Evolutionary conservation across 805 yeast genomes (phyloP).

Genomic region (Saccharomycopsis sp.): DNA sequence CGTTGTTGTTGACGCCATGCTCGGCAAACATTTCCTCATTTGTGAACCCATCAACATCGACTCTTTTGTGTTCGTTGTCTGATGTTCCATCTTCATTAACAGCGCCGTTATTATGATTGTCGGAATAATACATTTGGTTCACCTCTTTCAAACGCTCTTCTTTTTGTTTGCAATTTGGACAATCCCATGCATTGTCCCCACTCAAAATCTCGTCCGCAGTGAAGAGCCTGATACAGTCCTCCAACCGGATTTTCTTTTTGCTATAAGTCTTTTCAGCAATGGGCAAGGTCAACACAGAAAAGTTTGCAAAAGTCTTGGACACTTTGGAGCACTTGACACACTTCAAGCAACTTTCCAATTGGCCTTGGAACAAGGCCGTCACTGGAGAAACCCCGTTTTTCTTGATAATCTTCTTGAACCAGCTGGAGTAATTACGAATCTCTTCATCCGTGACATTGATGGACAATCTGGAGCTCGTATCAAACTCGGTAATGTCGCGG

Average conservation of each 20-base stretch:
- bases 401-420: constrained; percentile 46
- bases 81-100: neutral
- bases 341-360: constrained; percentile 51
- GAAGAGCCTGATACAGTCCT: constrained; percentile 56
- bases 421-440: constrained; percentile 36
- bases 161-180: constrained; percentile 55
- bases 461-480: constrained; percentile 27
- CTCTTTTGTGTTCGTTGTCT: neutral
- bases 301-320: constrained; percentile 51
- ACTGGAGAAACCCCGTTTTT: constrained; percentile 61
- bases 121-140: constrained; percentile 7
- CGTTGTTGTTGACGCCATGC: constrained; percentile 1
- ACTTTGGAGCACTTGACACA: constrained; percentile 59
- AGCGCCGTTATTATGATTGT: constrained; percentile 12
- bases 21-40: neutral
- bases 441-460: constrained; percentile 33
- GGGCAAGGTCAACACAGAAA: constrained; percentile 54
- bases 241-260: constrained; percentile 35
- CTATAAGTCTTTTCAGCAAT: constrained; percentile 37
- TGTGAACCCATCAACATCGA: too few species aligned
- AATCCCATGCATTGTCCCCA: constrained; percentile 78
- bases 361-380: constrained; percentile 62
- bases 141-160: constrained; percentile 19
- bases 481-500: constrained; percentile 26
- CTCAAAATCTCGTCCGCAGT: constrained; percentile 54